Evolutionary conservation across 2,329 filamentous ascomycete genomes (phyloP), one percentile per base, ranked within the genome.

Genomic region (Aspergillus sp.): DNA sequence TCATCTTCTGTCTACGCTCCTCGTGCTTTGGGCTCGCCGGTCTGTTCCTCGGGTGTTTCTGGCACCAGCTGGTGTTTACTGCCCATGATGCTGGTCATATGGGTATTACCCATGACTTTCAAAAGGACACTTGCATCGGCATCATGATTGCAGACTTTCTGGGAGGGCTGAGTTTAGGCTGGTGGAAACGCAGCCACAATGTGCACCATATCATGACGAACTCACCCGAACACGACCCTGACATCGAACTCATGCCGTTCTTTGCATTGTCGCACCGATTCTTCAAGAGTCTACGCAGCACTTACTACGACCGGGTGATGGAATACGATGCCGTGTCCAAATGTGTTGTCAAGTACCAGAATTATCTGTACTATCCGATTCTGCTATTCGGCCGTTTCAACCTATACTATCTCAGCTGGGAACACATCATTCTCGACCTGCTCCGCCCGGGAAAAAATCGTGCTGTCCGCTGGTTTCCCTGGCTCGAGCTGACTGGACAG

Each of bases 131-230:
- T 2, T 74, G 84, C 40, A 87, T 96, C 47, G 90, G 88, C 43
- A 94, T 95, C 59, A 69, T 93, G 52, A 84, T 95, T 58, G 88
- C 89, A 43, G 85, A 94, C 64, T 95, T 86, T 57, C 70, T 90
- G 32, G 90, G 90, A 33, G 90, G 90, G 0, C 70, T 96, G 27
- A 93, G 87, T 9, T 70, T 94, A 40, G 86, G 90, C 39, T 95
- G 90, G 90, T 96, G 90, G 90, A 95, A 95, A 69, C 77, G 81
- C 48, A 95, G 82, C 62, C 90, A 95, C 66, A 95, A 95, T 61
- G 88, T 95, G 8, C 90, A 95, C 63, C 90, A 95, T 61, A 88
- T 95, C 55, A 84, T 95, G 37, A 95, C 90, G 10, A 95, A 95
- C 65, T 84, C 85, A 33, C 86, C 89, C 10, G 90, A 95, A 66